These are phyloP conservation scores for Diplodia seriata DNA, from an alignment of 2,329 filamentous ascomycete species.

Conservation along the genomic window DNA sequence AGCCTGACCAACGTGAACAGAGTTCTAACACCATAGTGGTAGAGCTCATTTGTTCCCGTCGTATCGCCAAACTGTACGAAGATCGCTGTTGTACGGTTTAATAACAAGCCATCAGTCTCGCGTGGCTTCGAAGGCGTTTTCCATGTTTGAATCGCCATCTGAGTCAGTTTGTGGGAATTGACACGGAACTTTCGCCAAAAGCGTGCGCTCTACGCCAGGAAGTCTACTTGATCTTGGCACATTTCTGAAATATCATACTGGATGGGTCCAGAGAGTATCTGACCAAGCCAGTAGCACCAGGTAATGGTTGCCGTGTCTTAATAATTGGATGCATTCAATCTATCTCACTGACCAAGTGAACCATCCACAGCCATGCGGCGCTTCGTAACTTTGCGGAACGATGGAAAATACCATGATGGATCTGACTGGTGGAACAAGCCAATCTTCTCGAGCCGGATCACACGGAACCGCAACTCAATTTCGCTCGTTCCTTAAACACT, in stretches of 20 bases:
- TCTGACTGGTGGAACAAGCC: conserved; percentile 5
- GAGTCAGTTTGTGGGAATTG: neutral
- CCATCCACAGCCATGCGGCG: neutral
- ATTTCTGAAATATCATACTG: too few relatives aligned
- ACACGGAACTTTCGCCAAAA: neutral
- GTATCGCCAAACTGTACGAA: too few relatives aligned
- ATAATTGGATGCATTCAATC: neutral
- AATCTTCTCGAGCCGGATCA: neutral
- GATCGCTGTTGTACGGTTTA: too few relatives aligned
- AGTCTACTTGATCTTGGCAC: neutral
- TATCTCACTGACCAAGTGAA: neutral
- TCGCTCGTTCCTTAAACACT: neutral
- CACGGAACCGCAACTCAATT: neutral
- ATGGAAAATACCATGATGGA: neutral
- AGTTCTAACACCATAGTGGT: too few relatives aligned
- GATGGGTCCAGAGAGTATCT: neutral
- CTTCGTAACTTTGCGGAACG: neutral
- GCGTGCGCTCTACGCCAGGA: neutral
- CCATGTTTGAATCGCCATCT: too few relatives aligned
- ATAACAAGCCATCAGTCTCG: too few relatives aligned
- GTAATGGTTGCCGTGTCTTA: neutral
- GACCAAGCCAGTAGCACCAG: neutral
- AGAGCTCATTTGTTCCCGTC: too few relatives aligned
- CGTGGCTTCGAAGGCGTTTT: too few relatives aligned
- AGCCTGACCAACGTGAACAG: too few relatives aligned